phyloP scores from a whole-genome alignment of 306 rosid genomes.

The Vigna reflexopilosa region DNA sequence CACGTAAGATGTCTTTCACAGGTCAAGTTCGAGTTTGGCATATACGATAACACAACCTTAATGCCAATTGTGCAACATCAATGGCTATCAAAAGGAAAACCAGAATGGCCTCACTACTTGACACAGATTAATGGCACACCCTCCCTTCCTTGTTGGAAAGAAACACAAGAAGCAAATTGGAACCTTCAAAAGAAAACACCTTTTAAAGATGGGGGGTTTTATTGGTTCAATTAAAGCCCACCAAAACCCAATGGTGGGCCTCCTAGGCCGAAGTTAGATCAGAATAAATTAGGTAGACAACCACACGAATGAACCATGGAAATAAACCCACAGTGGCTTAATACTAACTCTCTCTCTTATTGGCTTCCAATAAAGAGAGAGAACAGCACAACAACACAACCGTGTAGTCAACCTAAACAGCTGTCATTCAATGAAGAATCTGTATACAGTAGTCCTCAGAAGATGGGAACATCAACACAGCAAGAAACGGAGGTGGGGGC shows the following conservation, averaged over 20 bases:
- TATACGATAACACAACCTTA: conserved; percentile 32
- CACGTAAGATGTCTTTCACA: conserved; percentile 34
- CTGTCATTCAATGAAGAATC: conserved; percentile 55
- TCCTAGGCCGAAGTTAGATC: conserved; percentile 50
- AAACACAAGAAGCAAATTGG: conserved; percentile 47
- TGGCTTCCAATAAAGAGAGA: conserved; percentile 41
- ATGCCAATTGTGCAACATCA: conserved; percentile 45
- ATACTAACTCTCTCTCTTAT: conserved; percentile 21
- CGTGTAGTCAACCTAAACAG: conserved; percentile 56
- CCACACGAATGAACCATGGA: conserved; percentile 50
- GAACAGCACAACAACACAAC: background rate
- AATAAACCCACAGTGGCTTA: conserved; percentile 32
- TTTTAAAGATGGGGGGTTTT: conserved; percentile 52
- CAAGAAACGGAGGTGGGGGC: conserved; percentile 60
- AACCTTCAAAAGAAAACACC: conserved; percentile 55
- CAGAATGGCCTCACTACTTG: conserved; percentile 40
- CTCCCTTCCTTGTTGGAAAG: conserved; percentile 41
- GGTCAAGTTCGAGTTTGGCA: conserved; percentile 56
- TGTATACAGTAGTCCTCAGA: conserved; percentile 43
- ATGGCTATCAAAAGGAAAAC: conserved; percentile 43
- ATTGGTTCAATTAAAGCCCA: conserved; percentile 72
- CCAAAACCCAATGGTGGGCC: conserved; percentile 90
- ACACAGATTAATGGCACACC: conserved; percentile 39
- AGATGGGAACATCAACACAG: conserved; percentile 35
- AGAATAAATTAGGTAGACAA: conserved; percentile 50